These are phyloP conservation scores for Suhomyces choctaworum DNA, from an alignment of 1,139 yeast genomes.

Conservation along the genomic window DNA sequence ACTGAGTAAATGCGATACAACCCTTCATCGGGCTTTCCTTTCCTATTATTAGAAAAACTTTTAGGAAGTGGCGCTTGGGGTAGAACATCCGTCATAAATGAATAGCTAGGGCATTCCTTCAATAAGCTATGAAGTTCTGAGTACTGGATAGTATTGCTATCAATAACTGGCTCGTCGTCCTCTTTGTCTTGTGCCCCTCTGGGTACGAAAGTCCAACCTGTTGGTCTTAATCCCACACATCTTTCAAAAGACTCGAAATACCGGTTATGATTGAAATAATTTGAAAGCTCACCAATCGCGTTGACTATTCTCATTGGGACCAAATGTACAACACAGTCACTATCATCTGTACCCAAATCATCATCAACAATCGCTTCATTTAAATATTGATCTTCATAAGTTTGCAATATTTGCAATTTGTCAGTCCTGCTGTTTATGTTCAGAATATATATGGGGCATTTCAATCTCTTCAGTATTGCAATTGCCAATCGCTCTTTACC, in stretches of 20 bases:
- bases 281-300: constrained; percentile 37
- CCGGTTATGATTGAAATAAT: constrained; percentile 52
- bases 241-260: constrained; percentile 51
- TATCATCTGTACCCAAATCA: constrained; percentile 33
- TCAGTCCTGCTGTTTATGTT: constrained; percentile 50
- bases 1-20: constrained; percentile 55
- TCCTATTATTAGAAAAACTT: constrained; percentile 14
- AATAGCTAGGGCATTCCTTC: constrained; percentile 24
- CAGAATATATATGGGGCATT: constrained; percentile 51
- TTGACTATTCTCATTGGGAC: constrained; percentile 59
- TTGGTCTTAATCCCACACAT: constrained; percentile 69
- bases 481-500: constrained; percentile 89
- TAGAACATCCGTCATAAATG: constrained; percentile 31
- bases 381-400: constrained; percentile 36
- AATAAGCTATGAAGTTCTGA: constrained; percentile 19
- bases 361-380: constrained; percentile 31
- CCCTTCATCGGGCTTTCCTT: constrained; percentile 27
- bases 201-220: constrained; percentile 75
- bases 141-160: constrained; percentile 4
- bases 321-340: constrained; percentile 67
- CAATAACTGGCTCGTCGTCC: constrained; percentile 9
- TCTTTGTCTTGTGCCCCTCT: constrained; percentile 1
- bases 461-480: constrained; percentile 56
- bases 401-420: constrained; percentile 42
- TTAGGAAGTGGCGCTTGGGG: constrained; percentile 30